phyloP scores from a whole-genome alignment of 225 moss, liverwort and hornwort species.

The Sphagnum tenellum region DNA sequence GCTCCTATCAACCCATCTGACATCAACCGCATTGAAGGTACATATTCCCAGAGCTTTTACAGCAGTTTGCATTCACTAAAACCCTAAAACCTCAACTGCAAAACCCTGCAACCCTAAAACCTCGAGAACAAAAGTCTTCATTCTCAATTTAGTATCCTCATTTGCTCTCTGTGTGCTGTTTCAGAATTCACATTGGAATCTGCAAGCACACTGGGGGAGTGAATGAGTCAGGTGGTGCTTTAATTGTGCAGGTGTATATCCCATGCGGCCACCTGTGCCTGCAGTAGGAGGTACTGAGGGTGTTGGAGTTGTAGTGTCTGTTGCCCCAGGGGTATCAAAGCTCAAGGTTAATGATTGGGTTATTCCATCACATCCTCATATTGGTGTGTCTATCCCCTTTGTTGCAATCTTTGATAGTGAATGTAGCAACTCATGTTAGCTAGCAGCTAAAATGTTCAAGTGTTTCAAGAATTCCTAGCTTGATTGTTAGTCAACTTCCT shows the following conservation, averaged over 20 bases:
- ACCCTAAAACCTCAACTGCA: too few species aligned
- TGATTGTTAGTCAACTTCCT: too few species aligned
- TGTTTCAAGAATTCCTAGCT: too few species aligned
- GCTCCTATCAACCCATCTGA: slow-evolving; percentile 94
- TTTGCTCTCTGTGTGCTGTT: background rate
- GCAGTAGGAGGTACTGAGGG: slow-evolving; percentile 85
- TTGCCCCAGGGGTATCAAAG: slow-evolving; percentile 53
- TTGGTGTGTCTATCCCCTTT: slow-evolving; percentile 35
- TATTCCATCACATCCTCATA: slow-evolving; percentile 59
- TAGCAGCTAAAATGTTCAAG: too few species aligned
- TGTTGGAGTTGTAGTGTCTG: slow-evolving; percentile 60
- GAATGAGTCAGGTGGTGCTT: background rate
- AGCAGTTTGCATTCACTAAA: too few species aligned
- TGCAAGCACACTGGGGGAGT: background rate
- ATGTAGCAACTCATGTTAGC: too few species aligned
- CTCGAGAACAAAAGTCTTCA: background rate
- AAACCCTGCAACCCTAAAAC: background rate
- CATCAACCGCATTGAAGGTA: slow-evolving; percentile 88
- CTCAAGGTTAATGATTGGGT: slow-evolving; percentile 79
- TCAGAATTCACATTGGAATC: background rate
- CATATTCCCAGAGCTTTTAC: background rate
- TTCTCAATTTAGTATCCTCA: background rate
- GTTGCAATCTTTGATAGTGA: too few species aligned
- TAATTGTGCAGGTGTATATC: slow-evolving; percentile 60
- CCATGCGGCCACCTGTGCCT: slow-evolving; percentile 61